phyloP scores from a whole-genome alignment of 768 basidiomycete species.

The Agaricus sinodeliciosus region DNA sequence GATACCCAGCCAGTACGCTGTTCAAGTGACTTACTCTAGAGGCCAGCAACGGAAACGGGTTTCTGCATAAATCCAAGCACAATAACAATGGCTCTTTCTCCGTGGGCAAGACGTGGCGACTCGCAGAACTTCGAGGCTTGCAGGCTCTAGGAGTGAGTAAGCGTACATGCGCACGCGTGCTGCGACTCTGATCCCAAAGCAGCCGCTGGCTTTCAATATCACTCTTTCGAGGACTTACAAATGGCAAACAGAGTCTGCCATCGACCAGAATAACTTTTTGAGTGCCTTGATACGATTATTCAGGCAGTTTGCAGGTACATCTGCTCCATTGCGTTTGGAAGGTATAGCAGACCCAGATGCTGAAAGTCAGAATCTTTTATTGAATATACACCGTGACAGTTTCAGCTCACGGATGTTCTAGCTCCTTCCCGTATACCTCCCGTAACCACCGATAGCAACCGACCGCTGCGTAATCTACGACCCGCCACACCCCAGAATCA shows the following conservation, averaged over 20 bases:
- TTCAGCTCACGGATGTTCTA: neutral
- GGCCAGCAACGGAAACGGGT: slow-evolving; percentile 53
- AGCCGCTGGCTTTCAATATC: slow-evolving; percentile 70
- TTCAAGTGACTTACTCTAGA: slow-evolving; percentile 30
- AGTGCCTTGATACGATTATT: slow-evolving; percentile 59
- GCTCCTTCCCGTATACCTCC: slow-evolving; percentile 12
- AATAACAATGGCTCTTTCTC: slow-evolving; percentile 94
- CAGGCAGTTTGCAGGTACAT: slow-evolving; percentile 36
- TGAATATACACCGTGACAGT: neutral
- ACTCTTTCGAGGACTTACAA: slow-evolving; percentile 85
- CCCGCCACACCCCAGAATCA: slow-evolving; percentile 12
- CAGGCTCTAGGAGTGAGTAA: slow-evolving; percentile 67
- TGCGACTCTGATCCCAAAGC: slow-evolving; percentile 2
- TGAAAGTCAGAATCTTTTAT: slow-evolving; percentile 21
- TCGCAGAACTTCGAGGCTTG: slow-evolving; percentile 74
- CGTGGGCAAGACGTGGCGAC: slow-evolving; percentile 93
- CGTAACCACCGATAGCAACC: slow-evolving; percentile 2
- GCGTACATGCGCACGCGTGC: neutral
- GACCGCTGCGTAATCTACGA: slow-evolving; percentile 8
- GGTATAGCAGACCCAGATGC: slow-evolving; percentile 44
- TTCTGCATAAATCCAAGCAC: slow-evolving; percentile 94
- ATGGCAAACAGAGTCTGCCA: slow-evolving; percentile 77
- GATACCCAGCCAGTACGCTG: neutral
- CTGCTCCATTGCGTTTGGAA: slow-evolving; percentile 46
- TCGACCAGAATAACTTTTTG: slow-evolving; percentile 72